Base-by-base conservation (phyloP, 108 stramenopile species). In the Nitzschia sp. region DNA sequence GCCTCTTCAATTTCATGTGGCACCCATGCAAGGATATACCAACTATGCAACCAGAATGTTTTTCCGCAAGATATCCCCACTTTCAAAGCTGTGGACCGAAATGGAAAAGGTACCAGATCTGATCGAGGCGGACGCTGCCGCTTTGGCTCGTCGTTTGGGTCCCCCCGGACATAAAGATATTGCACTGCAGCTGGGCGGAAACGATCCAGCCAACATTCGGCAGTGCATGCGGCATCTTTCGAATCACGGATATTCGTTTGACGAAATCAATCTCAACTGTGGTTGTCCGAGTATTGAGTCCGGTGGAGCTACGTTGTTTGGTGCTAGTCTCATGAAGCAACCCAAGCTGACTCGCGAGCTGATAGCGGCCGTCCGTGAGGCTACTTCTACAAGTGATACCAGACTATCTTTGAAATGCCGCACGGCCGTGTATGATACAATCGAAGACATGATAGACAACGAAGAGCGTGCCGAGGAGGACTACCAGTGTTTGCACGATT, bases 31-130 rank as follows among this genome's bases (percentile, higher is more conserved):
- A 63, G 55, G 82, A 21, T 83, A 83, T 53, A 77, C 82, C 4
- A 66, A 73, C 29, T 44, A 56, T 16, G 70, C 78, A 25, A 36
- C 73, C 2, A 60, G 82, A 2, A 61, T 65, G 28, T 21, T 83
- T 11, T 73, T 36, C 38, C 34, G 41, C 32, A 33, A 76, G 0
- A 63, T 83, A 6, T 83, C 79, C 11, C 79, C 79, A 35, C 32
- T 58, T 19, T 53, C 79, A 5, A 74, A 62, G 16, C 44, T 63
- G 54, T 83, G 82, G 82, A 83, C 82, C 3, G 79, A 83, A 45
- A 83, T 83, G 82, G 82, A 83, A 69, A 83, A 83, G 64, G 55
- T 77, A 11, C 67, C 73, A 25, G 82, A 83, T 66, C 52, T 83
- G 1, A 45, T 72, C 11, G 61, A 57, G 11, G 69, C 48, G 57